Percentiles rank a stretch among this genome's conserved stretches.
These are phyloP conservation scores for Fagopyrum esculentum DNA, from an alignment of 148 eudicot genomes.

Conservation along the genomic window DNA sequence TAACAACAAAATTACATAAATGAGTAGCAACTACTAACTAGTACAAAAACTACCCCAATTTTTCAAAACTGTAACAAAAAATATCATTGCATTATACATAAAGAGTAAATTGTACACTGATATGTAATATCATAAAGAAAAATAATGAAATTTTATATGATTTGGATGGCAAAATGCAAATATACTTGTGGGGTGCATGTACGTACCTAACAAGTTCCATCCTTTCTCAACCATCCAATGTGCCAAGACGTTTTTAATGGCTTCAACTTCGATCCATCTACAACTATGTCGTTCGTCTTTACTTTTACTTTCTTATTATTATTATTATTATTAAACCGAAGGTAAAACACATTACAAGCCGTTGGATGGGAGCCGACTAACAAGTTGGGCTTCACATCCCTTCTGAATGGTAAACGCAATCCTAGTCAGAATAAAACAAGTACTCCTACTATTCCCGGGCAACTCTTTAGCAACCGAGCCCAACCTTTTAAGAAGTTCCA, in stretches of 20 bases:
- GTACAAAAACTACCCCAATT: not conserved
- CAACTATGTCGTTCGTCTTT: not conserved
- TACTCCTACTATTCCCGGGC: too few relatives aligned
- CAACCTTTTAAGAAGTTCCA: too few relatives aligned
- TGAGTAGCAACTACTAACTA: not conserved
- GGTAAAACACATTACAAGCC: too few relatives aligned
- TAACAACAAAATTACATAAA: constrained; percentile 6
- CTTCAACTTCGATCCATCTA: constrained; percentile 1
- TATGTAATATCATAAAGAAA: not conserved
- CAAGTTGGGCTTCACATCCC: too few relatives aligned
- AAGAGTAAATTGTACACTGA: not conserved
- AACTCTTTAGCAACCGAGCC: too few relatives aligned
- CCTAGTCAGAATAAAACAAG: too few relatives aligned
- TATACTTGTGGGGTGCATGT: not conserved
- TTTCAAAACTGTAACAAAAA: not conserved
- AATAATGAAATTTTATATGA: not conserved
- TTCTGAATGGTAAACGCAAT: too few relatives aligned
- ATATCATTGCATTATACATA: not conserved
- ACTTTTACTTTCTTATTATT: too few relatives aligned
- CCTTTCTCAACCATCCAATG: constrained; percentile 8
- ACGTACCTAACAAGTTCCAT: not conserved
- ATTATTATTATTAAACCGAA: too few relatives aligned
- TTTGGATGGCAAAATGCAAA: not conserved
- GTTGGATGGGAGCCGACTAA: too few relatives aligned
- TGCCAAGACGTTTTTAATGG: not conserved